Percentiles rank a stretch among this genome's conserved stretches.
These are phyloP conservation scores for Pichia sorboxylosa DNA, from an alignment of 1,139 yeast species.

Conservation along the genomic window DNA sequence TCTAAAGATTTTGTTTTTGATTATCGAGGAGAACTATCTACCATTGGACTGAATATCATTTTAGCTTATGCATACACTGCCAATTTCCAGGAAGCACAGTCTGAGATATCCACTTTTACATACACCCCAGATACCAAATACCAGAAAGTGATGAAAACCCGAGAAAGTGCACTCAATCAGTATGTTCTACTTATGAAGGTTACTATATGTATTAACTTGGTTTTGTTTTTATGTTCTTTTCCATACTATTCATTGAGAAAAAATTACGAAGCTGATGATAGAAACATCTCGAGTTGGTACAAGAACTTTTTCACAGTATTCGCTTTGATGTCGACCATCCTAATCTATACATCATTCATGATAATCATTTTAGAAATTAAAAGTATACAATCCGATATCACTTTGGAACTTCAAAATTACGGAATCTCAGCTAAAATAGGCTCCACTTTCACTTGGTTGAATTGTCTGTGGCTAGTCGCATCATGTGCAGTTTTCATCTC, in stretches of 20 bases:
- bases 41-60: conserved; percentile 33
- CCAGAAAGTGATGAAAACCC: too few species aligned
- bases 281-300: conserved; percentile 18
- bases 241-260: neutral
- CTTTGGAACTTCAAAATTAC: conserved; percentile 28
- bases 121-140: conserved; percentile 18
- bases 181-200: too few species aligned
- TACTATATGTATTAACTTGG: too few species aligned
- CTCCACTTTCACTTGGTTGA: conserved; percentile 7
- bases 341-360: conserved; percentile 16
- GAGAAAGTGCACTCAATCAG: conserved; percentile 12
- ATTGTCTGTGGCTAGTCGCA: conserved; percentile 26
- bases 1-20: conserved; percentile 27
- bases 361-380: conserved; percentile 22
- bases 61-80: conserved; percentile 35
- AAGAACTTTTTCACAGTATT: conserved; percentile 25
- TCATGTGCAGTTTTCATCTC: conserved; percentile 11
- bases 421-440: conserved; percentile 37
- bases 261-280: conserved; percentile 18
- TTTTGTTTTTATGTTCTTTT: too few species aligned
- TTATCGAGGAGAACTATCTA: conserved; percentile 31
- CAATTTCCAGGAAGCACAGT: conserved; percentile 1
- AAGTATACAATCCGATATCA: conserved; percentile 24
- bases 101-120: conserved; percentile 14
- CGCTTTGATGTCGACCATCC: conserved; percentile 19